phyloP scores from a whole-genome alignment of 768 basidiomycete genomes.

The Termitomyces sp. region DNA sequence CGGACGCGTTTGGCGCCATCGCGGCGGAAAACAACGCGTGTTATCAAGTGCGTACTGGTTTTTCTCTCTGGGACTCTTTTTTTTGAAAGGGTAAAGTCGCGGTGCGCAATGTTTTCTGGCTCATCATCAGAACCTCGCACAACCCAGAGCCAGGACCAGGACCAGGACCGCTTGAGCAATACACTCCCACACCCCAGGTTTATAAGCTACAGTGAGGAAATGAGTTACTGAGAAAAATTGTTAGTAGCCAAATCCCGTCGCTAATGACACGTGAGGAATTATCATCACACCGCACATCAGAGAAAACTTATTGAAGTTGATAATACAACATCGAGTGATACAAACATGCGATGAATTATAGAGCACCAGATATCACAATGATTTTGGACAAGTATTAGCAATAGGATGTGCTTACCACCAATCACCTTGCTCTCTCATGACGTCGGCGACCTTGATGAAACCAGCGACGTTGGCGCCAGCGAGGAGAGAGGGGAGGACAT shows the following conservation, averaged over 20 bases:
- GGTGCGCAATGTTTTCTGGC: too few relatives aligned
- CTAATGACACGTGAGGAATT: too few relatives aligned
- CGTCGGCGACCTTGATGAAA: conserved; percentile 66
- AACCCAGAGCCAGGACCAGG: too few relatives aligned
- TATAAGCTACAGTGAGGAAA: too few relatives aligned
- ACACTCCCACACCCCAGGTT: too few relatives aligned
- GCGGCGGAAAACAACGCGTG: conserved; percentile 56
- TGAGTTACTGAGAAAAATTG: too few relatives aligned
- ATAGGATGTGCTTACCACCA: conserved; percentile 51
- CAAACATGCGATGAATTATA: too few relatives aligned
- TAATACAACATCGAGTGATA: too few relatives aligned
- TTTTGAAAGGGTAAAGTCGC: conserved; percentile 36
- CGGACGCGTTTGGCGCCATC: conserved; percentile 60
- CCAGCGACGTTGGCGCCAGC: conserved; percentile 71
- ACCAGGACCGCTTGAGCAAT: too few relatives aligned
- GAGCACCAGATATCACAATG: background rate
- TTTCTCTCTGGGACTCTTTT: background rate
- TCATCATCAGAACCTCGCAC: too few relatives aligned
- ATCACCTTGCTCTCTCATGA: conserved; percentile 71
- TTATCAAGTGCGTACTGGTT: conserved; percentile 32
- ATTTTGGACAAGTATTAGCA: background rate
- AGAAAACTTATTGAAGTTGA: too few relatives aligned
- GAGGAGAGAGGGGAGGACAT: conserved; percentile 47
- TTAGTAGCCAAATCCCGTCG: too few relatives aligned
- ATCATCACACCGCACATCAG: background rate